A percentile compares a stretch with the other conserved stretches of the same genome.
These are phyloP conservation scores for Gnaphalium uliginosum DNA, from an alignment of 129 eudicot species.

Conservation along the genomic window DNA sequence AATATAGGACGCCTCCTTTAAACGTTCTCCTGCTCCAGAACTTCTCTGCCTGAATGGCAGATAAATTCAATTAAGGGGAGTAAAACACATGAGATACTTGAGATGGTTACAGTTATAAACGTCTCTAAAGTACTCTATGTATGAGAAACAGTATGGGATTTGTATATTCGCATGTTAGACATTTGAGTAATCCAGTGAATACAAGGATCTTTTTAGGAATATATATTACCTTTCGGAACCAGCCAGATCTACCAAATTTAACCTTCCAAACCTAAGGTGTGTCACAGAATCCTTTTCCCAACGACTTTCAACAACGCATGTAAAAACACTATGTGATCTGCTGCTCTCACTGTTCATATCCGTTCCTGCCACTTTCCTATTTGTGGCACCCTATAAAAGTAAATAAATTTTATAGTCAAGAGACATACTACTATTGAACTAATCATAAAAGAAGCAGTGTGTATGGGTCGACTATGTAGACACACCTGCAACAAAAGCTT, in stretches of 20 bases:
- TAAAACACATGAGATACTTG: constrained; percentile 19
- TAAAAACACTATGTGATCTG: constrained; percentile 91
- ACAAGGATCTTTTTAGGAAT: background rate
- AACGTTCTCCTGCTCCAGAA: constrained; percentile 86
- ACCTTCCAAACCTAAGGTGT: constrained; percentile 79
- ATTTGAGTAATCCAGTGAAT: background rate
- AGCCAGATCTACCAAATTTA: constrained; percentile 89
- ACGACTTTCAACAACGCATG: constrained; percentile 80
- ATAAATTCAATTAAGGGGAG: constrained; percentile 11
- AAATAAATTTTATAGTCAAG: constrained; percentile 9
- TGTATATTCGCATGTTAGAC: background rate
- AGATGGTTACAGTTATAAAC: constrained; percentile 4
- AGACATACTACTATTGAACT: constrained; percentile 21
- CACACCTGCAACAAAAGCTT: constrained; percentile 76
- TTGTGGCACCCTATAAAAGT: constrained; percentile 66
- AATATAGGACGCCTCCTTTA: constrained; percentile 90
- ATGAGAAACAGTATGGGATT: background rate
- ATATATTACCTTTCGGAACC: constrained; percentile 82
- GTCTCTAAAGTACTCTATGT: background rate
- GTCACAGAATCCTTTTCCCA: constrained; percentile 85
- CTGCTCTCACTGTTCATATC: constrained; percentile 92
- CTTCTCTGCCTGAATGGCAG: constrained; percentile 72
- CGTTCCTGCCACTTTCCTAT: constrained; percentile 92
- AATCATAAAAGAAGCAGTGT: background rate
- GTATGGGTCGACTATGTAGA: constrained; percentile 21